phyloP scores from a whole-genome alignment of 2,329 filamentous ascomycete genomes.

The Geosmithia flava region DNA sequence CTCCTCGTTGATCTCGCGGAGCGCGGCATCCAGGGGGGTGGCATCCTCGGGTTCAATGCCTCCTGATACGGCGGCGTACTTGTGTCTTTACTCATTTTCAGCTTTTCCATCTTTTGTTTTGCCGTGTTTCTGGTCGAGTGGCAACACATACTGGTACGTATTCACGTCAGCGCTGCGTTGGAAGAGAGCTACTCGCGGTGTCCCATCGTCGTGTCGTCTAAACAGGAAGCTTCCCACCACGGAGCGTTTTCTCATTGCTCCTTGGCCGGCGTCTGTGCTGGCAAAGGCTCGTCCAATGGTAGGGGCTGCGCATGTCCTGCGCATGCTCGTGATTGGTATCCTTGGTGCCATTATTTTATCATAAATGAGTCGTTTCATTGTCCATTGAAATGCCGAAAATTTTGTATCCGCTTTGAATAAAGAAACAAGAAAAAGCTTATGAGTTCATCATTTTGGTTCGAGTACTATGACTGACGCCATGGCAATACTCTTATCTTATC shows the following conservation, averaged over 20 bases:
- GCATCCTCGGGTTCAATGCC: constrained; percentile 41
- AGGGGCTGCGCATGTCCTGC: not conserved
- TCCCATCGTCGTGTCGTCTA: constrained; percentile 22
- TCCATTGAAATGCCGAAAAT: too few species aligned
- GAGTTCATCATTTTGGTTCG: too few species aligned
- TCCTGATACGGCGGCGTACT: constrained; percentile 50
- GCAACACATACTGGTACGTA: constrained; percentile 40
- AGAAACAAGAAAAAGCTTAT: too few species aligned
- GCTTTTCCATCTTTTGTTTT: too few species aligned
- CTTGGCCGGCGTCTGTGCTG: not conserved
- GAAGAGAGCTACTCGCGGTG: constrained; percentile 46
- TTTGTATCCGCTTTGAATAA: too few species aligned
- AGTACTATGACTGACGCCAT: not conserved
- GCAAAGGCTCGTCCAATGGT: not conserved
- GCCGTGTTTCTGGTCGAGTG: too few species aligned
- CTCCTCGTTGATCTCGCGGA: constrained; percentile 51
- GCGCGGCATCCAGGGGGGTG: constrained; percentile 41
- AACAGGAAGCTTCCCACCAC: constrained; percentile 41
- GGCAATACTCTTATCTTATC: not conserved
- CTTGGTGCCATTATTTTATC: too few species aligned
- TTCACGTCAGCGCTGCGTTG: constrained; percentile 44
- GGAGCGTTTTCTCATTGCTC: constrained; percentile 11
- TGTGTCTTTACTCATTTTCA: constrained; percentile 25
- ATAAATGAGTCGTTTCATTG: too few species aligned
- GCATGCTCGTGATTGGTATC: not conserved